phyloP scores from a whole-genome alignment of 2,329 filamentous ascomycete genomes.

The Apiospora marii region DNA sequence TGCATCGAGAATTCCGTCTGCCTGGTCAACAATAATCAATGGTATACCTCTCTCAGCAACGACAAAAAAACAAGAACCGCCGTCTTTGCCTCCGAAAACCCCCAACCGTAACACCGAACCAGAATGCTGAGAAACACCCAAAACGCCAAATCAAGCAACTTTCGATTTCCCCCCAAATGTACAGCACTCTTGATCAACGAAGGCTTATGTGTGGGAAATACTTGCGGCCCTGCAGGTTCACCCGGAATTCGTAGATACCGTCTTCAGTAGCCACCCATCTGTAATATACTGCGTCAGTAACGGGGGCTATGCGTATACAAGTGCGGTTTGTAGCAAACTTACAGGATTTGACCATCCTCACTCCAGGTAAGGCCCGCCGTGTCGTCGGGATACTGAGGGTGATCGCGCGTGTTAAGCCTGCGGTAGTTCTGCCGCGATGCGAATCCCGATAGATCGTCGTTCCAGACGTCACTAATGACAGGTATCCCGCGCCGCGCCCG shows the following conservation, averaged over 20 bases:
- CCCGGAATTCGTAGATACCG: conserved; percentile 77
- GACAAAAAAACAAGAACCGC: not conserved
- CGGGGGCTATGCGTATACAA: not conserved
- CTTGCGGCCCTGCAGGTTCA: conserved; percentile 70
- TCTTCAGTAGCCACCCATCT: conserved; percentile 73
- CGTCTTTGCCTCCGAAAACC: conserved; percentile 20
- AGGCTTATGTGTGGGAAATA: conserved; percentile 62
- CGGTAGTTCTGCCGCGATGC: conserved; percentile 38
- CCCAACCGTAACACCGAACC: conserved; percentile 19
- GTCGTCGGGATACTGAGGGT: conserved; percentile 59
- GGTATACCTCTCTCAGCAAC: not conserved
- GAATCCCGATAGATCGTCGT: conserved; percentile 36
- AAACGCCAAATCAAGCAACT: conserved; percentile 22
- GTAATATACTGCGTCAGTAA: not conserved
- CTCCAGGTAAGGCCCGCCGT: conserved; percentile 71
- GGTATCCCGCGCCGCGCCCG: conserved; percentile 40
- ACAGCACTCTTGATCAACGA: conserved; percentile 47
- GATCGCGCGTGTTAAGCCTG: conserved; percentile 43
- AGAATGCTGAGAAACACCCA: conserved; percentile 19
- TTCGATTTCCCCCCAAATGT: not conserved
- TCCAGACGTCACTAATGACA: conserved; percentile 43
- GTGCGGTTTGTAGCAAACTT: conserved; percentile 43
- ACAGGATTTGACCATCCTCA: conserved; percentile 66
- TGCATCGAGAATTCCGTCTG: not conserved
- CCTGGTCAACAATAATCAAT: conserved; percentile 6